A percentile compares a stretch with the other conserved stretches of the same genome.
These are phyloP conservation scores for Metschnikowia lochheadii DNA, from an alignment of 805 yeast species.

Conservation along the genomic window DNA sequence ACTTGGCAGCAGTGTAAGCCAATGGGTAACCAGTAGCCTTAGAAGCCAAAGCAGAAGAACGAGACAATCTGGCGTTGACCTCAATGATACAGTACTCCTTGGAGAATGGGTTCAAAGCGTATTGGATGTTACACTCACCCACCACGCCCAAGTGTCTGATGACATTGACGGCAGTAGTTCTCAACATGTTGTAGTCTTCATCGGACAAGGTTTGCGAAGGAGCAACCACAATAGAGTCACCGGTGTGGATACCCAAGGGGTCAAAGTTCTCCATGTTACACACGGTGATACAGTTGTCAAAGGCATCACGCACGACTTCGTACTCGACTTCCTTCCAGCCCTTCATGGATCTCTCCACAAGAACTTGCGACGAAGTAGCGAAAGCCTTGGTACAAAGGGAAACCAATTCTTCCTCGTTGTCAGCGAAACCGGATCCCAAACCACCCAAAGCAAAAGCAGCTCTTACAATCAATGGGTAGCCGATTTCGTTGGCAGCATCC, in stretches of 20 bases:
- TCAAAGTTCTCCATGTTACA: constrained; percentile 99
- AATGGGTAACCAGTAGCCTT: constrained; percentile 98
- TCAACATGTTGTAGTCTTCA: constrained; percentile 95
- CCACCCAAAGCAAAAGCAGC: constrained; percentile 98
- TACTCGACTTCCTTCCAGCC: constrained; percentile 99
- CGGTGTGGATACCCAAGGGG: constrained; percentile 97
- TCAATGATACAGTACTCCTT: constrained; percentile 96
- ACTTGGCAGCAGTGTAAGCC: constrained; percentile 96
- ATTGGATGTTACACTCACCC: constrained; percentile 98
- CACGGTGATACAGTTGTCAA: constrained; percentile 96
- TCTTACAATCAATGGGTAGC: constrained; percentile 94
- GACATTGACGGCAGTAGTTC: constrained; percentile 96
- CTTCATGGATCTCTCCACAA: constrained; percentile 94
- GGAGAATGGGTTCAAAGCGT: constrained; percentile 89
- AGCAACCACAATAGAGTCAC: constrained; percentile 98
- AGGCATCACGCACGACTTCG: constrained; percentile 97
- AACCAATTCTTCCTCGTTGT: constrained; percentile 75
- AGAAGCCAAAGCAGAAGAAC: constrained; percentile 98
- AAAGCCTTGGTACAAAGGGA: constrained; percentile 87
- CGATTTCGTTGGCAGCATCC: constrained; percentile 77
- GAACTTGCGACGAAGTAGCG: constrained; percentile 93
- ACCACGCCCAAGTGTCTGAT: constrained; percentile 97
- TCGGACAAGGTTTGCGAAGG: constrained; percentile 97
- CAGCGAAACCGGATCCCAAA: constrained; percentile 96
- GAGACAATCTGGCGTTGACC: constrained; percentile 94